These are phyloP conservation scores for Amoebophrya sp. DNA, from an alignment of 169 alveolate genomes.

Conservation along the genomic window DNA sequence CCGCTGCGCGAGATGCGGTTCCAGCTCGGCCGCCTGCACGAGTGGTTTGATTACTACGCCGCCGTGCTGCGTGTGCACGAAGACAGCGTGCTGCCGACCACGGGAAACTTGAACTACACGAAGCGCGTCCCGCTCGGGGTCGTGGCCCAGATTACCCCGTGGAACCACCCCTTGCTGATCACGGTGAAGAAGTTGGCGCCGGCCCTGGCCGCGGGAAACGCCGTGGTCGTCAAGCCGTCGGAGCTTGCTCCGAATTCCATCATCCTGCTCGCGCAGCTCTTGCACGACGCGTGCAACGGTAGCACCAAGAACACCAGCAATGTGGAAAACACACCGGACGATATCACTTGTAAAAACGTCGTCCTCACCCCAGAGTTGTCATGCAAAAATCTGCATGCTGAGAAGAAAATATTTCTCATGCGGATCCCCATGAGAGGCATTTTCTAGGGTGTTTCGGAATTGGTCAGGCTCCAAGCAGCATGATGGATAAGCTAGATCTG, in stretches of 20 bases:
- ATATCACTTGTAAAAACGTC: too few species aligned
- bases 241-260: not conserved
- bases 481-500: too few species aligned
- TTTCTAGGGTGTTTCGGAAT: too few species aligned
- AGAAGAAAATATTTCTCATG: too few species aligned
- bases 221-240: not conserved
- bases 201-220: slow-evolving; percentile 10
- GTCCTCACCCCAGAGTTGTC: too few species aligned
- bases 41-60: slow-evolving; percentile 9
- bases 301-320: too few species aligned
- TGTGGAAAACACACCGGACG: too few species aligned
- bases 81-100: not conserved
- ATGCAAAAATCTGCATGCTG: too few species aligned
- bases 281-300: not conserved
- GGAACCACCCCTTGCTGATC: not conserved
- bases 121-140: not conserved
- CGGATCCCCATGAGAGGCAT: too few species aligned
- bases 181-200: not conserved
- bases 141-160: not conserved
- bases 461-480: too few species aligned
- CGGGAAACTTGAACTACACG: not conserved
- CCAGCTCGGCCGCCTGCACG: not conserved
- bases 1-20: not conserved
- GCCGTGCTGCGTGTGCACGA: not conserved
- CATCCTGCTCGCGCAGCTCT: not conserved